Evolutionary conservation across 208 protist species (phyloP).

Genomic region (Leishmania amazonensis): DNA sequence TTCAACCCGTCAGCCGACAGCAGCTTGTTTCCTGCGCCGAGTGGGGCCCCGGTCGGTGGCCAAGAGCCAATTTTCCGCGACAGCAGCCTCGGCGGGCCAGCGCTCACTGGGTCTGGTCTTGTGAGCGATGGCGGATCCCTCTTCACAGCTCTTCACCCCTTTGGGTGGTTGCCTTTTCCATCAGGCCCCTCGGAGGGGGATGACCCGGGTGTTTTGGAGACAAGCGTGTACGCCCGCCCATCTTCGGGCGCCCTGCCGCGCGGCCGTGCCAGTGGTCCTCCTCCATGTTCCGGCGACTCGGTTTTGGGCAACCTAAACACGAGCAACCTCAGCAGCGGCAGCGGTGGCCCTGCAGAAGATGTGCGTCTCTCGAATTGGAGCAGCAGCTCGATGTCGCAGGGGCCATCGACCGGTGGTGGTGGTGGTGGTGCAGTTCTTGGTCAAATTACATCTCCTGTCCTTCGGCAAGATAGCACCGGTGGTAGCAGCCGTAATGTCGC

Average conservation of each 20-base stretch:
- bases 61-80: not conserved
- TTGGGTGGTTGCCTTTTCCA: slow-evolving; percentile 21
- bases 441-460: not conserved
- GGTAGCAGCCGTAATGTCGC: not conserved
- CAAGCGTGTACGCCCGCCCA: not conserved
- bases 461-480: not conserved
- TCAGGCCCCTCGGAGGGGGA: not conserved
- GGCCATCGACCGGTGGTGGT: not conserved
- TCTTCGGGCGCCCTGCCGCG: not conserved
- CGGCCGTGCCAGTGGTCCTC: not conserved
- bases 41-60: not conserved
- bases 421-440: not conserved
- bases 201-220: not conserved
- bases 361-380: slow-evolving; percentile 34
- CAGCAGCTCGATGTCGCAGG: not conserved
- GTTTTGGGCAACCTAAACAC: slow-evolving; percentile 4
- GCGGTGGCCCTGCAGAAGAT: slow-evolving; percentile 11
- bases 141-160: slow-evolving; percentile 10
- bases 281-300: slow-evolving; percentile 1
- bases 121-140: not conserved
- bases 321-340: slow-evolving; percentile 6
- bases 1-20: not conserved
- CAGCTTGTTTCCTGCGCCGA: not conserved
- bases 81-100: not conserved
- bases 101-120: not conserved